Conservation (phyloP, 2,329 filamentous ascomycete genomes). For the Hypoxylon sp. region DNA sequence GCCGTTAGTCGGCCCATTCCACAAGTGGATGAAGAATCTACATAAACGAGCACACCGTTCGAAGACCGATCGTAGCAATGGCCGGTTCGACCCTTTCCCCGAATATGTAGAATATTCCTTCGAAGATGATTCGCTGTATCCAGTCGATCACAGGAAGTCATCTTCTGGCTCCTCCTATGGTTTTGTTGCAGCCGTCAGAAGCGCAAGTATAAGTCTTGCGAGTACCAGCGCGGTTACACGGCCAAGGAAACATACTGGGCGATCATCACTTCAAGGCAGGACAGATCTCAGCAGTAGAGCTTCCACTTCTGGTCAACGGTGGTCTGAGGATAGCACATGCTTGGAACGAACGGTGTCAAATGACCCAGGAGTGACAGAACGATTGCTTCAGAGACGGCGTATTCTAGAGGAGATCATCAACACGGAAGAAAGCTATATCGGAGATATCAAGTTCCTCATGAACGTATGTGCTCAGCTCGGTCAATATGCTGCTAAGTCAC, state of each 20-base stretch:
- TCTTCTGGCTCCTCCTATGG: constrained; percentile 82
- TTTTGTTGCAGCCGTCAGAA: constrained; percentile 85
- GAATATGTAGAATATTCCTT: constrained; percentile 52
- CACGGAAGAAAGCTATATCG: constrained; percentile 90
- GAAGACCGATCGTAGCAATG: constrained; percentile 44
- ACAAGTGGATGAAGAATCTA: constrained; percentile 79
- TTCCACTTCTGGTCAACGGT: constrained; percentile 70
- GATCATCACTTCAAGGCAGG: constrained; percentile 67
- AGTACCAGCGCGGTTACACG: constrained; percentile 77
- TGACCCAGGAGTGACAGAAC: constrained; percentile 78
- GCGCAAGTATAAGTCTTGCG: constrained; percentile 81
- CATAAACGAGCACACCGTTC: constrained; percentile 68
- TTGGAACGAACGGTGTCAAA: constrained; percentile 66
- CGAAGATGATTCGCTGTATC: constrained; percentile 45
- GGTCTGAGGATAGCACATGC: constrained; percentile 74
- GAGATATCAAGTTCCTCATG: constrained; percentile 86
- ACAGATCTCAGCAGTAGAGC: constrained; percentile 73
- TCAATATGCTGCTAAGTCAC: neutral
- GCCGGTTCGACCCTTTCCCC: constrained; percentile 51
- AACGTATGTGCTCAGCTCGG: constrained; percentile 70
- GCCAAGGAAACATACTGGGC: constrained; percentile 66
- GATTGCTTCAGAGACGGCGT: constrained; percentile 80
- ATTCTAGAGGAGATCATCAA: constrained; percentile 87
- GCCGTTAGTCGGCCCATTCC: constrained; percentile 65
- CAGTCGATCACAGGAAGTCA: constrained; percentile 65